Conservation (phyloP, 2,329 filamentous ascomycete genomes). For the Cladosporium sp. region DNA sequence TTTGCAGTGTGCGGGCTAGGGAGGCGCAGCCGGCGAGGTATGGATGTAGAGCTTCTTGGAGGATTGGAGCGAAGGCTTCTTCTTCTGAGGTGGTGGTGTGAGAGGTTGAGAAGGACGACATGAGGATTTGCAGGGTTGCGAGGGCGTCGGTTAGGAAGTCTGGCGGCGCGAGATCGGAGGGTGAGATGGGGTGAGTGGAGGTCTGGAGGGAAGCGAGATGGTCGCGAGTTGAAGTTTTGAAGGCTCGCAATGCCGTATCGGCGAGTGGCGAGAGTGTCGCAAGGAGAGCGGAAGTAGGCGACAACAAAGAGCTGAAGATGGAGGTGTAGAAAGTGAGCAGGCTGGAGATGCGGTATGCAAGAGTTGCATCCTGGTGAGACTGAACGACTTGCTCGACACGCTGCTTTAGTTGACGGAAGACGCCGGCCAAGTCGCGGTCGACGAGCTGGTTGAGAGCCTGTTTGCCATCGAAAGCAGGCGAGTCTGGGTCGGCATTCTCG, state of each 20-base stretch:
- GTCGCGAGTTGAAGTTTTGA: conserved; percentile 78
- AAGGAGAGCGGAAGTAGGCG: conserved; percentile 67
- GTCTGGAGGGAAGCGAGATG: conserved; percentile 73
- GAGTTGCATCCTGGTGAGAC: conserved; percentile 84
- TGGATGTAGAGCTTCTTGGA: conserved; percentile 80
- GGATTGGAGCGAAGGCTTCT: conserved; percentile 66
- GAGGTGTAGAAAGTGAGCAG: conserved; percentile 84
- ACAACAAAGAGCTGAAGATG: conserved; percentile 81
- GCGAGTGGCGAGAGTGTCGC: conserved; percentile 70
- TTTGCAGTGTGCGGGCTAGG: conserved; percentile 62
- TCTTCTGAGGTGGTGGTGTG: conserved; percentile 52
- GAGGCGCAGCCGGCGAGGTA: conserved; percentile 76
- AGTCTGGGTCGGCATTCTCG: conserved; percentile 42
- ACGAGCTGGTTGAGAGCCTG: conserved; percentile 84
- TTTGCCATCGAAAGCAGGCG: conserved; percentile 71
- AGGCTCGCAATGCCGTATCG: conserved; percentile 76
- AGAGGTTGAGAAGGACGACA: conserved; percentile 86
- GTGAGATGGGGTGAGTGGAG: conserved; percentile 64
- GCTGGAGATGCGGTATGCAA: conserved; percentile 88
- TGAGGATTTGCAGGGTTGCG: conserved; percentile 73
- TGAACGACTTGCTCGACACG: conserved; percentile 90
- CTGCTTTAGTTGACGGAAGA: conserved; percentile 81
- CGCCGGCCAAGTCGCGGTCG: conserved; percentile 79
- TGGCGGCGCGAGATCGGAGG: conserved; percentile 74
- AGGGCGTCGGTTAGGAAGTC: conserved; percentile 80